phyloP scores from a whole-genome alignment of 139 green algal species.

The Closterium sp. region DNA sequence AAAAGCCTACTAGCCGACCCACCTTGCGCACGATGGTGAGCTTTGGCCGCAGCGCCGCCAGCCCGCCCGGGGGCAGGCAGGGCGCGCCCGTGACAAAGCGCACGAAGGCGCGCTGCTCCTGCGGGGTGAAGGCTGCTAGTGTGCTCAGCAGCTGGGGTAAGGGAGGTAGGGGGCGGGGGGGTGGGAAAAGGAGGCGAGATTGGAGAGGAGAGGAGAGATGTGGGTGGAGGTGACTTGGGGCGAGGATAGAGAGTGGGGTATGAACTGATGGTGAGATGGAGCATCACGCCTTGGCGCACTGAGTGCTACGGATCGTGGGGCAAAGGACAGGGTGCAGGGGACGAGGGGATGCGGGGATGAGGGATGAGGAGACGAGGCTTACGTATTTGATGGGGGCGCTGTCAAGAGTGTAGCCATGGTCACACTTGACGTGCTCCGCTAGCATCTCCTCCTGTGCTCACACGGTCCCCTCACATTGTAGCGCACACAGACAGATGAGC shows the following conservation, averaged over 20 bases:
- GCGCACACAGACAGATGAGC: background rate
- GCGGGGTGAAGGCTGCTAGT: background rate
- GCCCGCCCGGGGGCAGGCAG: constrained; percentile 85
- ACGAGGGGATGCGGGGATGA: background rate
- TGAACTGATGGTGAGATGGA: too few relatives aligned
- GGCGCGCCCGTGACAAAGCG: constrained; percentile 95
- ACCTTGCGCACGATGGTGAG: constrained; percentile 97
- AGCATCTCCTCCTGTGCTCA: constrained; percentile 33
- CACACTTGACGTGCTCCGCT: constrained; percentile 85
- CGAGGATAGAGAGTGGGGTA: too few relatives aligned
- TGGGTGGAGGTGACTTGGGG: too few relatives aligned
- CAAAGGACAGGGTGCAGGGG: background rate
- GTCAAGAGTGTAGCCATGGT: constrained; percentile 84
- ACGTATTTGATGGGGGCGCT: constrained; percentile 45
- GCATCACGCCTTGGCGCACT: too few relatives aligned
- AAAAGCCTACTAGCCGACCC: too few relatives aligned
- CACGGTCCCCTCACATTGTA: background rate
- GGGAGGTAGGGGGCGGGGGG: too few relatives aligned
- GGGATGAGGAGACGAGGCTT: background rate
- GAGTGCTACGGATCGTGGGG: too few relatives aligned
- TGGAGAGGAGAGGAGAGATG: too few relatives aligned
- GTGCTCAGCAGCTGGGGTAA: background rate
- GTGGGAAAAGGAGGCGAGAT: too few relatives aligned
- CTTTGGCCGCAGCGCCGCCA: constrained; percentile 82
- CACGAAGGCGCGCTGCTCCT: constrained; percentile 87